Evolutionary conservation across 805 yeast genomes (phyloP), one percentile per base, ranked within the genome.

Genomic region (Phaffomyces antillensis): DNA sequence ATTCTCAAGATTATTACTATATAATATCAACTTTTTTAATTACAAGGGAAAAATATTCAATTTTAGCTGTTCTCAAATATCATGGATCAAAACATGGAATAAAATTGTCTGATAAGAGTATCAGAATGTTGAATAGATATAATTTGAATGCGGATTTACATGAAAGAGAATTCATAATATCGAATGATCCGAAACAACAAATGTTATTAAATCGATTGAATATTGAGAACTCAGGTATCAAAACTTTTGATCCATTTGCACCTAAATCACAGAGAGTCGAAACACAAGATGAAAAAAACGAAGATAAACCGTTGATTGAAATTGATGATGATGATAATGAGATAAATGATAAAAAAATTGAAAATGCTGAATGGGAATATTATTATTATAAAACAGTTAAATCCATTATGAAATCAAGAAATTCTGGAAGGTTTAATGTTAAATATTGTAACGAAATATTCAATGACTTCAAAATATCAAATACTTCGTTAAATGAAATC

Each of bases 41-140:
- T 20, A 43, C 37, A 12, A 28, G 30, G 7, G 62, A 55, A 28
- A 39, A 37, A 31, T 47, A 52, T 40, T 44, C 57, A 3, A 34
- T 49, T 10, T 40, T 52, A 1, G 57, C 61, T 43, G 51, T 56
- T 9, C 15, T 59, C n/a, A 53, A 52, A 38, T 56, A 53, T 26
- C 46, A 56, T 54, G 54, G 53, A 6, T 31, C 45, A 13, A 37
- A 47, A 9, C 61, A 57, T 40, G 46, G 45, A 17, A 18, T 46
- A n/a, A 23, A 24, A 23, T n/a, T 46, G 13, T 32, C 34, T 16
- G 42, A 42, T 10, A 23, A 40, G n/a, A 34, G 23, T 5, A 24
- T 42, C 6, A 40, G 34, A 6, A 17, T 37, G 2, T 16, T 46
- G 20, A 23, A 33, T 24, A 40, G 37, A 30, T 46, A 43, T 23